These are phyloP conservation scores for Ophiocordyceps robertsii DNA, from an alignment of 2,329 filamentous ascomycete species.

Conservation along the genomic window DNA sequence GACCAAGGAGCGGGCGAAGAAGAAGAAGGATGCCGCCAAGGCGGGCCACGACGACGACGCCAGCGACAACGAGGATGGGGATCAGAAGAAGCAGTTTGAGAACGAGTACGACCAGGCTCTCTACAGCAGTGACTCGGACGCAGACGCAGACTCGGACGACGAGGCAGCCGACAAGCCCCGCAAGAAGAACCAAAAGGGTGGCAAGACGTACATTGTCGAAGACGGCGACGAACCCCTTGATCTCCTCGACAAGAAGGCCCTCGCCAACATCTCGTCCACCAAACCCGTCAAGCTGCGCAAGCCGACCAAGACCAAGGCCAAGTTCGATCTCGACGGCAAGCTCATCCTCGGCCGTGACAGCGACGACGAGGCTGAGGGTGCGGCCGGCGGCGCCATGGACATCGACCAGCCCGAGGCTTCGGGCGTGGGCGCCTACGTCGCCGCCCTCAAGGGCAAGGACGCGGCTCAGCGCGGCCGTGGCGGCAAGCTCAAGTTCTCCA, in stretches of 20 bases:
- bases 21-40: slow-evolving; percentile 62
- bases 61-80: slow-evolving; percentile 32
- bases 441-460: slow-evolving; percentile 55
- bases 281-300: slow-evolving; percentile 57
- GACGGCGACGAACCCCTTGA: slow-evolving; percentile 92
- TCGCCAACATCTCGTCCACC: slow-evolving; percentile 87
- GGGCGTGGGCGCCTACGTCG: slow-evolving; percentile 56
- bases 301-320: slow-evolving; percentile 46
- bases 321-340: slow-evolving; percentile 65
- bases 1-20: slow-evolving; percentile 80
- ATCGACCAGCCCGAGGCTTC: slow-evolving; percentile 50
- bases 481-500: slow-evolving; percentile 60
- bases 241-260: slow-evolving; percentile 73
- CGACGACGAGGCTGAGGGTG: slow-evolving; percentile 28
- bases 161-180: slow-evolving; percentile 33
- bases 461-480: slow-evolving; percentile 50
- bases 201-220: slow-evolving; percentile 79
- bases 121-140: slow-evolving; percentile 64
- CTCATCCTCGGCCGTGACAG: slow-evolving; percentile 55
- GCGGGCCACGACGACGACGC: slow-evolving; percentile 38
- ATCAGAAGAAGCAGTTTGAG: slow-evolving; percentile 52
- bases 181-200: slow-evolving; percentile 43
- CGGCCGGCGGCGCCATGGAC: slow-evolving; percentile 40
- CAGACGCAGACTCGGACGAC: slow-evolving; percentile 35
- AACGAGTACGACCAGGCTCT: slow-evolving; percentile 95